Conservation (phyloP, 164 flowering plant genomes). For the Vitis rupestris region DNA sequence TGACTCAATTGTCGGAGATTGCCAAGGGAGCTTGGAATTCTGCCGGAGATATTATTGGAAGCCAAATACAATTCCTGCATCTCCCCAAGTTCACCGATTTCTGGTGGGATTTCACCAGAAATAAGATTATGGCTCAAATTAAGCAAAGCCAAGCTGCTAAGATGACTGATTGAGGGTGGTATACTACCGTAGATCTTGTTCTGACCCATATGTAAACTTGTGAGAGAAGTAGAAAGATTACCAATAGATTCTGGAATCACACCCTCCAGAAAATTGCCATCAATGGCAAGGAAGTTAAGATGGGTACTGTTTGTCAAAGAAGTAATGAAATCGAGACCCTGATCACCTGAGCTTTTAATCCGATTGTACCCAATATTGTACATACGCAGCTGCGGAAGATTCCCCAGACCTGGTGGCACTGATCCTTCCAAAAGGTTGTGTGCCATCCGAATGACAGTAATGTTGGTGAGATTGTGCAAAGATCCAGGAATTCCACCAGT, state of each 20-base stretch:
- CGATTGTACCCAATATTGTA: constrained; percentile 36
- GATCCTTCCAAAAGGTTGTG: constrained; percentile 33
- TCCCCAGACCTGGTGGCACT: constrained; percentile 39
- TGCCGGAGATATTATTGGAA: constrained; percentile 38
- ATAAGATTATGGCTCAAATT: constrained; percentile 28
- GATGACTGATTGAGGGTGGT: constrained; percentile 35
- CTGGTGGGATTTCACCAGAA: constrained; percentile 40
- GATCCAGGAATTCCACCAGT: constrained; percentile 51
- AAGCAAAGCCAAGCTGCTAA: constrained; percentile 29
- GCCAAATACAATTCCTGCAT: constrained; percentile 32
- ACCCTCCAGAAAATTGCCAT: constrained; percentile 43
- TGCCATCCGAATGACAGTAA: constrained; percentile 28
- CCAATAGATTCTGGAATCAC: constrained; percentile 42
- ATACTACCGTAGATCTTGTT: constrained; percentile 38
- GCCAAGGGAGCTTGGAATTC: constrained; percentile 42
- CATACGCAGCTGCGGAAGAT: constrained; percentile 28
- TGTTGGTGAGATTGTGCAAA: constrained; percentile 37
- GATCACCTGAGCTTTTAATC: constrained; percentile 14
- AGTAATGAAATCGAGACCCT: constrained; percentile 30
- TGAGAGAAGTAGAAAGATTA: constrained; percentile 36
- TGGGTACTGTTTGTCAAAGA: constrained; percentile 34
- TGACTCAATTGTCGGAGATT: constrained; percentile 26
- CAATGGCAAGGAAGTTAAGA: constrained; percentile 32
- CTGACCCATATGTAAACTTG: constrained; percentile 29
- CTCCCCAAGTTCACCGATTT: constrained; percentile 26